Evolutionary conservation across 1,284 basidiomycete genomes (phyloP), one percentile per base, ranked within the genome.

Genomic region (Cryptococcus hybrid): DNA sequence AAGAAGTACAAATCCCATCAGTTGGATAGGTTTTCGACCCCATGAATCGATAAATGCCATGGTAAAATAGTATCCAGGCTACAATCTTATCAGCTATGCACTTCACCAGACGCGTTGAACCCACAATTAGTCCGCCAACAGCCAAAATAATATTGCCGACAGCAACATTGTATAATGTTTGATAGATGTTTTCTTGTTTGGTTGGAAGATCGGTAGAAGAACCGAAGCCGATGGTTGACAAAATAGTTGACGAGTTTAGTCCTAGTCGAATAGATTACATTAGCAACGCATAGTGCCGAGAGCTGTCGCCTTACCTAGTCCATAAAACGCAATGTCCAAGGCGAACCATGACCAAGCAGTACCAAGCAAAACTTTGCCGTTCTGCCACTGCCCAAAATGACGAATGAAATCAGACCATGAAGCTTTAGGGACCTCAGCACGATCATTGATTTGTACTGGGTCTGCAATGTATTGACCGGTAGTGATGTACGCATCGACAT

Each of bases 301-400:
- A 24, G 24, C 24, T 24, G 24, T 24, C 24, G 24, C 24, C 24
- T 24, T 24, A 42, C 88, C 87, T 46, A 92, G 83, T 60, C 89
- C 90, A 77, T 91, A 90, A 80, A 92, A 92, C 36, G 76, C 80
- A 61, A 91, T 85, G 83, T 90, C 77, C 47, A 79, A 70, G 6
- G 88, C 86, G 64, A 92, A 90, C 89, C 89, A 91, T 8, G 76
- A 77, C 65, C 69, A 80, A 34, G 80, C 75, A 36, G 74, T 70
- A 49, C 80, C 80, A 59, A 81, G 62, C 48, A 82, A 74, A 54
- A 81, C 69, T 69, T 81, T 81, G 61, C 71, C 71, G 71, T 82
- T 79, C 66, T 76, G 62, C 80, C 79, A 81, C 65, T 81, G 68
- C 40, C 71, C 64, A 62, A 81, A 82, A 68, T 81, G 71, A 36